Conservation (phyloP, 2,329 filamentous ascomycete species). For the Aspergillus cejpii region DNA sequence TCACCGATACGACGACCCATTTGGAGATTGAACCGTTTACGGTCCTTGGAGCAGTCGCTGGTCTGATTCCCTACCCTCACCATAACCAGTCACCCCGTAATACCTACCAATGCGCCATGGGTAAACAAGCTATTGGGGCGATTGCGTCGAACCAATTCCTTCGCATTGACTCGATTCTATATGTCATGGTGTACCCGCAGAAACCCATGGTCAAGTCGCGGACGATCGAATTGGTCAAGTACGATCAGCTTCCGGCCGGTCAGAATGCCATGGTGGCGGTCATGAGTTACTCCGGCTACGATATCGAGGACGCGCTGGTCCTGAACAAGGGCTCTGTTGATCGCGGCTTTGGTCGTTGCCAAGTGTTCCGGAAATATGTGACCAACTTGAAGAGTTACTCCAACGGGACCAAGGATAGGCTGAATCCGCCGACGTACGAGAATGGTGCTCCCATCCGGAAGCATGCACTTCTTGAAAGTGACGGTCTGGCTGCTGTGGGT, state of each 20-base stretch:
- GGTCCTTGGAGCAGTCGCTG: constrained; percentile 87
- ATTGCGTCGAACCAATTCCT: constrained; percentile 98
- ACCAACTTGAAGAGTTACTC: constrained; percentile 82
- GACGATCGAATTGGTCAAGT: constrained; percentile 92
- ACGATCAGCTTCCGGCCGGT: constrained; percentile 92
- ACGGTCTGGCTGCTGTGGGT: constrained; percentile 84
- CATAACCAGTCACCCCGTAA: constrained; percentile 99
- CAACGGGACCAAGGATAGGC: constrained; percentile 61
- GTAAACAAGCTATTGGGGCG: constrained; percentile 97
- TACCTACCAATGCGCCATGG: constrained; percentile 99
- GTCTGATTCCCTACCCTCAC: constrained; percentile 94
- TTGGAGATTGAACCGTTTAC: constrained; percentile 98
- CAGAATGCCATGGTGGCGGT: constrained; percentile 97
- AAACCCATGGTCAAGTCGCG: constrained; percentile 96
- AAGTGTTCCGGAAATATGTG: constrained; percentile 94
- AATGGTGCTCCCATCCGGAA: constrained; percentile 57
- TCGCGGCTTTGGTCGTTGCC: constrained; percentile 89
- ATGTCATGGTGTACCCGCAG: constrained; percentile 95
- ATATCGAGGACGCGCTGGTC: constrained; percentile 97
- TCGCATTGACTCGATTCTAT: constrained; percentile 90
- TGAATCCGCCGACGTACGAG: constrained; percentile 60
- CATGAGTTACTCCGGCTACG: constrained; percentile 98
- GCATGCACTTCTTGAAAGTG: constrained; percentile 67
- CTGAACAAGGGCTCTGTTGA: constrained; percentile 95
- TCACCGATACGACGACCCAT: constrained; percentile 79